Percentiles rank a stretch among this genome's conserved stretches.
Conservation (phyloP, 2,329 filamentous ascomycete genomes). For the Beauveria bassiana region DNA sequence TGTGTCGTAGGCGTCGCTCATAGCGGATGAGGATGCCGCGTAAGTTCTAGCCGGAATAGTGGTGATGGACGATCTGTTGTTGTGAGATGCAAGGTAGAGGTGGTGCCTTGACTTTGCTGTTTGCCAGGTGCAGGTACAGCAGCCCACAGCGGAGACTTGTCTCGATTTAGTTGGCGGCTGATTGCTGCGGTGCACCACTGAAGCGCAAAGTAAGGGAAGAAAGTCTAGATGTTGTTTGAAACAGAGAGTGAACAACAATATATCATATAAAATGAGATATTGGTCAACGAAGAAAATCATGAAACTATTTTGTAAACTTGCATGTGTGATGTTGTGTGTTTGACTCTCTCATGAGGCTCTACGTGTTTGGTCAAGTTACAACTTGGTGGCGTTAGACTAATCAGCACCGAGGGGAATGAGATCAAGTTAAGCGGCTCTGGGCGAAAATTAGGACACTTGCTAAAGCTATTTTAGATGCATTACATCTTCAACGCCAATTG, state of each 20-base stretch:
- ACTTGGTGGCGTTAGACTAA: too few relatives aligned
- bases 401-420: too few relatives aligned
- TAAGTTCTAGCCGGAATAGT: neutral
- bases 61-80: neutral
- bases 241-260: too few relatives aligned
- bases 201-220: neutral
- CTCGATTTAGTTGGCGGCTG: neutral
- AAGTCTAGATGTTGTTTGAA: neutral
- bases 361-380: too few relatives aligned
- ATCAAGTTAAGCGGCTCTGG: too few relatives aligned
- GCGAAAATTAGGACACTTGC: too few relatives aligned
- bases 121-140: neutral
- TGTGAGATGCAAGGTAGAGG: neutral
- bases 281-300: too few relatives aligned
- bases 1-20: slow-evolving; percentile 36
- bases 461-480: neutral
- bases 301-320: too few relatives aligned
- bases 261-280: too few relatives aligned
- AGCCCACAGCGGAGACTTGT: neutral
- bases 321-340: too few relatives aligned
- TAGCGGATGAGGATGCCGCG: slow-evolving; percentile 22
- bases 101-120: neutral
- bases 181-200: neutral
- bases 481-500: neutral
- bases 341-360: too few relatives aligned